Evolutionary conservation across 371 early-diverging fungal species (phyloP), one percentile per base, ranked within the genome.

Genomic region (Parasitella parasitica): DNA sequence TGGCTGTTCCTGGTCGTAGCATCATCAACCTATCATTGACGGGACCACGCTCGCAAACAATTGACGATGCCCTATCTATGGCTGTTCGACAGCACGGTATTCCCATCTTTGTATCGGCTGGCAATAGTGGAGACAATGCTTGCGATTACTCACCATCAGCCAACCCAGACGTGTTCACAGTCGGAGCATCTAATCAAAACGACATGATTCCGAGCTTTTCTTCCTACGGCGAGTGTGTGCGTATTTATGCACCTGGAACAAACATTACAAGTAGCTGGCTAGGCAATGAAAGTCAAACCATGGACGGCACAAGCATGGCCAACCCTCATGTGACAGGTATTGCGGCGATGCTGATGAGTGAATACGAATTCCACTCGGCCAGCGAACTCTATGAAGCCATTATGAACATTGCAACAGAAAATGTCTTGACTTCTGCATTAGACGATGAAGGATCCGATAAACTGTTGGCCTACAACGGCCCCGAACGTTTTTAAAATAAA

Each of bases 221-320:
- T 6, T 76, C 85, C 50, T 63, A 60, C 8, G 89, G 89, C 3
- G 20, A 43, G 5, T 89, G 89, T 64, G 86, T 89, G 30, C 71
- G 73, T 32, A 55, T 89, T n/a, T 80, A 81, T 65, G 85, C 83
- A 0, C 85, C 83, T 6, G 83, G 83, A 9, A 60, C 74, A 9
- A 70, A 77, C 22, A 82, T 84, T 22, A 58, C 64, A 2, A 81
- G 82, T 26, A 65, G 84, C n/a, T 88, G 86, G 87, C 55, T 71
- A 36, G 70, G 53, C n/a, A 53, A 50, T 1, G 55, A 58, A 22
- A 61, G 59, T 12, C 76, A 77, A 38, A 76, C 73, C 5, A 71
- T 84, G 51, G 83, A 85, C 59, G 92, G 92, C 6, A 92, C 92
- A 22, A 82, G 80, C 24, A 90, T 90, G 90, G 89, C 92, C 15